Evolutionary conservation across 805 yeast genomes (phyloP).

Genomic region (Barnettozyma sp.): DNA sequence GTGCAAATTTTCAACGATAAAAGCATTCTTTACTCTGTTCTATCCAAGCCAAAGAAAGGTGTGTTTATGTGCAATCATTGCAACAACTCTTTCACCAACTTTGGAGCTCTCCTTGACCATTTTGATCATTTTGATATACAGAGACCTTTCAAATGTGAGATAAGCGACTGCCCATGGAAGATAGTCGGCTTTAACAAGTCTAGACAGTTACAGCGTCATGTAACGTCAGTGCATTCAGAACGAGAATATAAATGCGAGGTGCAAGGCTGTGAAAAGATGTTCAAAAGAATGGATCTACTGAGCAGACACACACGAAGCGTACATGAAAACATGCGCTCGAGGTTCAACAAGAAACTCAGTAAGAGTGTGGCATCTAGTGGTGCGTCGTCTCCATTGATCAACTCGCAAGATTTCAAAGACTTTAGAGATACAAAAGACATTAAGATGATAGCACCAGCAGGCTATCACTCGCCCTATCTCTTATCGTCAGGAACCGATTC

Average conservation of each 20-base stretch:
- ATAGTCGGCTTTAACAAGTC: constrained; percentile 33
- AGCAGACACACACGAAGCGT: constrained; percentile 31
- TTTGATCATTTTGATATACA: constrained; percentile 27
- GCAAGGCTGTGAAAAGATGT: constrained; percentile 65
- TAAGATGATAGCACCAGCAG: not conserved
- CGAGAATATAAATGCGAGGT: constrained; percentile 60
- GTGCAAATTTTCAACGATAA: constrained; percentile 28
- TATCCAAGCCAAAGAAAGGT: constrained; percentile 31
- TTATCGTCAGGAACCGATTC: not conserved
- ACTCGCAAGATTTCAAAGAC: not conserved
- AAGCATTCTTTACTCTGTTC: constrained; percentile 23
- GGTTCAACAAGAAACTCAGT: constrained; percentile 31
- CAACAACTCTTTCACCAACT: constrained; percentile 24
- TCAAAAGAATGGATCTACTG: constrained; percentile 36
- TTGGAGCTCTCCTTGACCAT: constrained; percentile 31
- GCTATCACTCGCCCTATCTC: not conserved
- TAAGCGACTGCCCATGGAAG: constrained; percentile 34
- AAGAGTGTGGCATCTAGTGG: constrained; percentile 7
- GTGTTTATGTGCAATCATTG: constrained; percentile 34
- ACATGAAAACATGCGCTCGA: constrained; percentile 34
- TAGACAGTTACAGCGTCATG: constrained; percentile 32
- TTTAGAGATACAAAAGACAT: not conserved
- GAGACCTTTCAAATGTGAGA: constrained; percentile 30
- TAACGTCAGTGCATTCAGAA: constrained; percentile 21
- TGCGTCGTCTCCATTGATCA: constrained; percentile 5